Conservation (phyloP, 495 filamentous ascomycete species). For the Aspergillus cavernicola region DNA sequence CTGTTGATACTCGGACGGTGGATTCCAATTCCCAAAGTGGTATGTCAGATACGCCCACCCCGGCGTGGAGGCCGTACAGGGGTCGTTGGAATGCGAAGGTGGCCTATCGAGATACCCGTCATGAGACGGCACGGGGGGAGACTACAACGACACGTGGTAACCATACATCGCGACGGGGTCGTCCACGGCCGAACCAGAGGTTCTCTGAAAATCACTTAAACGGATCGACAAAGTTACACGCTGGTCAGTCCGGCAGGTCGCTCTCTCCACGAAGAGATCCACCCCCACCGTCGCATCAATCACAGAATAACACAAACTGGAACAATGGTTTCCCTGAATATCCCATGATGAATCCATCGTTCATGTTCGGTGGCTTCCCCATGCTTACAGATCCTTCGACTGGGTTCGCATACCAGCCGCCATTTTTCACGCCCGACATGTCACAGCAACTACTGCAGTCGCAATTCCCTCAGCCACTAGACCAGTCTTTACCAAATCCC, state of each 20-base stretch:
- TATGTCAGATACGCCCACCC: background rate
- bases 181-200: background rate
- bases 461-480: background rate
- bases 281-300: background rate
- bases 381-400: background rate
- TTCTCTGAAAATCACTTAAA: background rate
- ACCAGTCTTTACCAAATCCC: conserved; percentile 12
- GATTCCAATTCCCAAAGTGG: background rate
- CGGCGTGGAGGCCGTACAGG: conserved; percentile 18
- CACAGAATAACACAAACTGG: background rate
- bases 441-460: conserved; percentile 8
- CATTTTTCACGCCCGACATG: conserved; percentile 9
- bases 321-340: background rate
- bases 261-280: background rate
- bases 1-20: background rate
- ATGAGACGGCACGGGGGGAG: background rate
- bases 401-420: background rate
- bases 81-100: conserved; percentile 18
- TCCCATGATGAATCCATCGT: conserved; percentile 1
- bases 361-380: conserved; percentile 5
- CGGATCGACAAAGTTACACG: background rate
- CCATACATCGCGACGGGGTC: background rate
- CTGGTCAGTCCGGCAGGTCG: background rate
- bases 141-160: background rate
- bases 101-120: background rate